Evolutionary conservation across 1,284 basidiomycete genomes (phyloP), one percentile per base, ranked within the genome.

Genomic region (Leccinum colubrinum): DNA sequence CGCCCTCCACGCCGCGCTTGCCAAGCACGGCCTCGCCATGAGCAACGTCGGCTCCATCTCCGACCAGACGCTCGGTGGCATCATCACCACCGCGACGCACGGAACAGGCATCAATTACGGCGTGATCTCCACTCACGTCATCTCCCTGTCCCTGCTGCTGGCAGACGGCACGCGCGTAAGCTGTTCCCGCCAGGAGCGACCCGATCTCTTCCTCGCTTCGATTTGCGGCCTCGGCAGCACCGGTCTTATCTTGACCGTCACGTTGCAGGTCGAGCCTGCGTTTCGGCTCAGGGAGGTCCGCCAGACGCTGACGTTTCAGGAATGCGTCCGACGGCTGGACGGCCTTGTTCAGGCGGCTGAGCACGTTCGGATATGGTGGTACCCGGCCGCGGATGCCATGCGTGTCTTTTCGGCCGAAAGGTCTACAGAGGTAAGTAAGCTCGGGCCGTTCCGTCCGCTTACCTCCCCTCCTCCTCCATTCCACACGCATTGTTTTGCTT

Each of bases 281-380:
- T 99, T 97, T 78, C 84, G 89, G 22, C 81, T 99, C 59, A 85
- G 85, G 69, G 95, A 99, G 72, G 79, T 84, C 0, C 88, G 90
- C 66, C 84, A 87, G 66, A 84, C 87, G 20, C 76, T 89, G 51
- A 70, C 78, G 27, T 91, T 94, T 67, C 85, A 90, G 55, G 77
- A 86, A n/a, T 85, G 87, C 65, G 71, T 90, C 59, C 71, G 77
- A 41, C 74, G 81, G 58, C 70, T 91, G 22, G 84, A 89, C 64
- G 64, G 76, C 7, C 78, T 96, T 68, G 86, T 84, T 41, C 72
- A 74, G 56, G 82, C 85, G 55, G 87, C 91, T 1, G 86, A 98
- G 76, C 95, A 98, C 74, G 92, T 94, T 25, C 83, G 94, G n/a
- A 82, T 95, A 33, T 96, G 94, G 92, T 99, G 96, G 95, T 97